phyloP scores from a whole-genome alignment of 257 asterid genomes.

The Coffea canephora region DNA sequence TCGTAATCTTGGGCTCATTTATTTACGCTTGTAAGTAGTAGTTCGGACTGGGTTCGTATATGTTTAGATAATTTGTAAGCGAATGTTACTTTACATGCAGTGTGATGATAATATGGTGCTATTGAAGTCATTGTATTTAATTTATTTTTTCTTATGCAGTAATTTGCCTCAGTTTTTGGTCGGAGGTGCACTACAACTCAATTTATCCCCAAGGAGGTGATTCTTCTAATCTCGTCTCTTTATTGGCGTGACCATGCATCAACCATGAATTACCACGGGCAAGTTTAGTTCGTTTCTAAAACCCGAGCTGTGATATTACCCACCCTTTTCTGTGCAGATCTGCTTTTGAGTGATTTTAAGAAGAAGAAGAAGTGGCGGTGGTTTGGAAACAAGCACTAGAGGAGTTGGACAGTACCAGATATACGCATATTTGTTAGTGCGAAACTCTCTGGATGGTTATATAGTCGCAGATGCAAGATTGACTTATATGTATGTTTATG shows the following conservation, averaged over 20 bases:
- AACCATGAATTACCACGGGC: not conserved
- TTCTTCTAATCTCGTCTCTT: not conserved
- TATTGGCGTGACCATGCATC: not conserved
- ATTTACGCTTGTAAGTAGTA: too few relatives aligned
- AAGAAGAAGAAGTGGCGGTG: slow-evolving; percentile 94
- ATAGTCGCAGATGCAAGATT: slow-evolving; percentile 15
- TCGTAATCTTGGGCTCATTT: not conserved
- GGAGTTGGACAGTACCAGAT: not conserved
- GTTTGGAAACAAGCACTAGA: slow-evolving; percentile 68
- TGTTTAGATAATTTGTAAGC: not conserved
- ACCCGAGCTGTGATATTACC: not conserved
- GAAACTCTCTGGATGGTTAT: slow-evolving; percentile 19
- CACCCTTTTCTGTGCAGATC: slow-evolving; percentile 42
- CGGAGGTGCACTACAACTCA: slow-evolving; percentile 97
- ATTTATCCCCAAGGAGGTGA: slow-evolving; percentile 92
- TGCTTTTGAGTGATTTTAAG: slow-evolving; percentile 57
- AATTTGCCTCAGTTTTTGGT: slow-evolving; percentile 88
- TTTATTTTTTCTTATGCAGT: slow-evolving; percentile 45
- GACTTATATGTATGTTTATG: not conserved
- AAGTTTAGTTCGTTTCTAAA: not conserved
- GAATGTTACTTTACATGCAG: not conserved
- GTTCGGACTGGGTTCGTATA: not conserved
- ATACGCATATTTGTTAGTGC: not conserved
- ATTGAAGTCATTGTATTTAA: not conserved
- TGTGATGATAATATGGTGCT: not conserved